Conservation (phyloP, 1,284 basidiomycete genomes). For the Erythrobasidium hasegawianum region DNA sequence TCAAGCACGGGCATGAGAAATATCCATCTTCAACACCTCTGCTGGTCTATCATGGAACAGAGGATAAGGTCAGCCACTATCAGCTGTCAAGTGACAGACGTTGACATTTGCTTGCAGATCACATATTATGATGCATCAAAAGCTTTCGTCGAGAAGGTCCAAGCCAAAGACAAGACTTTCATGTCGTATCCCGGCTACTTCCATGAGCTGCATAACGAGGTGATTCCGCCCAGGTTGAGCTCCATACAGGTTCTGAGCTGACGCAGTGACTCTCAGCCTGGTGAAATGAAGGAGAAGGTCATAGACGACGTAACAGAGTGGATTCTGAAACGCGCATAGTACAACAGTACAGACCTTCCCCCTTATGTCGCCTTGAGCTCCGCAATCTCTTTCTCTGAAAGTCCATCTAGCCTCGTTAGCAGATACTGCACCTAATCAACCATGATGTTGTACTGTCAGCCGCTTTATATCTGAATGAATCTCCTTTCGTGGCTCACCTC, state of each 20-base stretch:
- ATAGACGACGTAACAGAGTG: conserved; percentile 18
- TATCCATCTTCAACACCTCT: conserved; percentile 49
- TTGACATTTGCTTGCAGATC: conserved; percentile 10
- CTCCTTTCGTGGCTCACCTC: no score
- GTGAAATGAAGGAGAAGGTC: conserved; percentile 29
- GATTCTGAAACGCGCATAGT: conserved; percentile 13
- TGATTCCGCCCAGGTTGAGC: background rate
- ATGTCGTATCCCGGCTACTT: conserved; percentile 30
- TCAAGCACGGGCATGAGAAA: conserved; percentile 45
- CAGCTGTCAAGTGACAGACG: no score
- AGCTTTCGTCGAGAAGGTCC: conserved; percentile 33
- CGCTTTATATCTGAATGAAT: background rate
- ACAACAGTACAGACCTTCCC: no score
- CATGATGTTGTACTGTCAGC: conserved; percentile 8
- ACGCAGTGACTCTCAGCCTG: conserved; percentile 20
- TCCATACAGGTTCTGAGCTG: no score
- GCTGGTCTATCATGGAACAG: conserved; percentile 49
- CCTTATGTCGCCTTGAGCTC: conserved; percentile 55
- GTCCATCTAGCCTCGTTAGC: conserved; percentile 72
- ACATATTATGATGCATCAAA: conserved; percentile 17
- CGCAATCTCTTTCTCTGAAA: conserved; percentile 74
- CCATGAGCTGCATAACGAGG: conserved; percentile 33
- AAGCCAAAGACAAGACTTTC: conserved; percentile 30
- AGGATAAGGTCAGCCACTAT: conserved; percentile 46
- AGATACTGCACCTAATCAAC: conserved; percentile 80